A percentile compares a stretch with the other conserved stretches of the same genome.
Evolutionary conservation across 805 yeast genomes (phyloP).

Genomic region (Nakazawaea holstii): DNA sequence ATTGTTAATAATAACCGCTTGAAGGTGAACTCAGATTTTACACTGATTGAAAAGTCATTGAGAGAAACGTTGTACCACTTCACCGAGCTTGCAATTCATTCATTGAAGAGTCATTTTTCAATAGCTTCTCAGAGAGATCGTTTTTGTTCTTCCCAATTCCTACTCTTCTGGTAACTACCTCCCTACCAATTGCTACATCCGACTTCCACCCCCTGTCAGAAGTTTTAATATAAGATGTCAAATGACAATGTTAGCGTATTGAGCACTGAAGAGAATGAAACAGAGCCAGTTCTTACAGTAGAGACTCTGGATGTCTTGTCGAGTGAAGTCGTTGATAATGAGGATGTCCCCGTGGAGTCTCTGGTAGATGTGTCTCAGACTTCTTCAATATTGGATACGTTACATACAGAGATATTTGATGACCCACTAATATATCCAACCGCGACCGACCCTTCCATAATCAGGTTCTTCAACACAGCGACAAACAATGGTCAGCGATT

Average conservation of each 20-base stretch:
- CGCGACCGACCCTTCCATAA: constrained; percentile 20
- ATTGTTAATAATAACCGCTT: too few species aligned
- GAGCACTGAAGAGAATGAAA: not conserved
- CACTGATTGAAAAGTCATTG: too few species aligned
- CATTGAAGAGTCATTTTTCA: too few species aligned
- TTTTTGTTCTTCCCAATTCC: too few species aligned
- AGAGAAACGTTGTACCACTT: too few species aligned
- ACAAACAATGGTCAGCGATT: not conserved
- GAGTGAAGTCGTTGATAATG: not conserved
- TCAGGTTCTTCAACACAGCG: not conserved
- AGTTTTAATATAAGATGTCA: not conserved
- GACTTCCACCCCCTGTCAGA: too few species aligned
- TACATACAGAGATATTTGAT: constrained; percentile 19
- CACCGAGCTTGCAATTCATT: too few species aligned
- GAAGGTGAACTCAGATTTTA: too few species aligned
- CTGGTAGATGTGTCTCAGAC: not conserved
- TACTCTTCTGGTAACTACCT: too few species aligned
- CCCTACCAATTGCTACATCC: too few species aligned
- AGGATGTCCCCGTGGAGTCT: not conserved
- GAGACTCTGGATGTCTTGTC: not conserved
- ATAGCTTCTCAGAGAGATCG: too few species aligned
- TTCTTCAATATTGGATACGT: not conserved
- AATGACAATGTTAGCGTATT: not conserved
- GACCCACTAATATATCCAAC: constrained; percentile 26
- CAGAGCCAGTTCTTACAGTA: not conserved